These are phyloP conservation scores for Gymnopilus junonius DNA, from an alignment of 768 basidiomycete species.

Conservation along the genomic window DNA sequence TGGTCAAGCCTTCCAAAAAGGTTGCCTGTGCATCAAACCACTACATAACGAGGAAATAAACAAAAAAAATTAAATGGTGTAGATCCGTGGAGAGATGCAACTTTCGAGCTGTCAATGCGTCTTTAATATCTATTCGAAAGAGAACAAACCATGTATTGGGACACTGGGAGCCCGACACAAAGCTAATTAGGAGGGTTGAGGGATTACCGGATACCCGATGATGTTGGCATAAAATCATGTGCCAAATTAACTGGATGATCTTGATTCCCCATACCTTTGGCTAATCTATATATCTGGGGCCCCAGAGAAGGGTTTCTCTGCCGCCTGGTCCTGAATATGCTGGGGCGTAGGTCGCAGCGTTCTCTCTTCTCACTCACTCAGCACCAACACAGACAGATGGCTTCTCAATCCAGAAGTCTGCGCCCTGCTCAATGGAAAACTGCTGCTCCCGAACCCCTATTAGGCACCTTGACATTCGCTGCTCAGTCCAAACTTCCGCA, in stretches of 20 bases:
- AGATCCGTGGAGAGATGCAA: no score
- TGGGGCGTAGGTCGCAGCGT: slow-evolving; percentile 16
- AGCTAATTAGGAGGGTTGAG: no score
- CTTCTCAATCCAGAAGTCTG: slow-evolving; percentile 24
- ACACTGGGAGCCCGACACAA: no score
- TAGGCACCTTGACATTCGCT: slow-evolving; percentile 63
- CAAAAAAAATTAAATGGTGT: no score
- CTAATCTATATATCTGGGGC: not conserved
- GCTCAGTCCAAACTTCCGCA: slow-evolving; percentile 65
- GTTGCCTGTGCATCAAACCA: no score
- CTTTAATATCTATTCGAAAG: no score
- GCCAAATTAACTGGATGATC: not conserved
- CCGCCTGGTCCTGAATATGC: slow-evolving; percentile 14
- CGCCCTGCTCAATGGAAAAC: slow-evolving; percentile 73
- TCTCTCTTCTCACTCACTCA: slow-evolving; percentile 4
- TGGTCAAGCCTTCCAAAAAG: no score
- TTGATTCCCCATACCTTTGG: not conserved
- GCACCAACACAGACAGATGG: slow-evolving; percentile 23
- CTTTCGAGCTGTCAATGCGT: no score
- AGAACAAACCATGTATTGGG: no score
- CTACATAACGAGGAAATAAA: no score
- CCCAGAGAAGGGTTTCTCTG: not conserved
- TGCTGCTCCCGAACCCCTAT: slow-evolving; percentile 60
- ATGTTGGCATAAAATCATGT: slow-evolving; percentile 4
- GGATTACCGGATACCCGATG: not conserved